A percentile compares a stretch with the other conserved stretches of the same genome.
Evolutionary conservation across 2,329 filamentous ascomycete species (phyloP).

Genomic region (Aspergillus aculeatinus): DNA sequence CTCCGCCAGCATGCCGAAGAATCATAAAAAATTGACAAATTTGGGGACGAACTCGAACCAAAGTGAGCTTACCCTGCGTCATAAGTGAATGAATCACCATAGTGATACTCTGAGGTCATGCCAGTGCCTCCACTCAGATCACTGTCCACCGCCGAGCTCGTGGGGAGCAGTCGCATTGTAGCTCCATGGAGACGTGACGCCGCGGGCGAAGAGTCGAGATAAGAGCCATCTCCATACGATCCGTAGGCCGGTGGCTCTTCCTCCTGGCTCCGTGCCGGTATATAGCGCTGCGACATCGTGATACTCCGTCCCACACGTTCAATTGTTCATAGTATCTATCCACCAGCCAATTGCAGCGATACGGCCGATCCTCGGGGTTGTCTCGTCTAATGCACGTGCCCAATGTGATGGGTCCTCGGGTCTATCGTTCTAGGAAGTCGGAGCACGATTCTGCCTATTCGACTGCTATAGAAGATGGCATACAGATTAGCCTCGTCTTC

Average conservation of each 20-base stretch:
- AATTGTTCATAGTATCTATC: constrained; percentile 14
- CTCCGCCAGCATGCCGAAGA: constrained; percentile 13
- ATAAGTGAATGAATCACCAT: constrained; percentile 23
- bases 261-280: constrained; percentile 37
- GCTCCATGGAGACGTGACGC: constrained; percentile 34
- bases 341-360: not conserved
- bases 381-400: not conserved
- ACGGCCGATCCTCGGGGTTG: not conserved
- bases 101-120: constrained; percentile 28
- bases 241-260: constrained; percentile 47
- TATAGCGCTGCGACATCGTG: constrained; percentile 28
- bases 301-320: not conserved
- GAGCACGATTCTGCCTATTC: not conserved
- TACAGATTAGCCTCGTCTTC: not conserved
- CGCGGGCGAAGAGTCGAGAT: constrained; percentile 26
- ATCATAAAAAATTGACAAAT: not conserved
- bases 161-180: constrained; percentile 48
- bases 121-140: constrained; percentile 30
- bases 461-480: not conserved
- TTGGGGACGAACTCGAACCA: constrained; percentile 11
- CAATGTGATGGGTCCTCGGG: not conserved
- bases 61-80: constrained; percentile 16
- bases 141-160: constrained; percentile 37
- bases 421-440: not conserved
- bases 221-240: constrained; percentile 30